Evolutionary conservation across 305 asterid species (phyloP).

Genomic region (Fraxinus xanthoxyloides): DNA sequence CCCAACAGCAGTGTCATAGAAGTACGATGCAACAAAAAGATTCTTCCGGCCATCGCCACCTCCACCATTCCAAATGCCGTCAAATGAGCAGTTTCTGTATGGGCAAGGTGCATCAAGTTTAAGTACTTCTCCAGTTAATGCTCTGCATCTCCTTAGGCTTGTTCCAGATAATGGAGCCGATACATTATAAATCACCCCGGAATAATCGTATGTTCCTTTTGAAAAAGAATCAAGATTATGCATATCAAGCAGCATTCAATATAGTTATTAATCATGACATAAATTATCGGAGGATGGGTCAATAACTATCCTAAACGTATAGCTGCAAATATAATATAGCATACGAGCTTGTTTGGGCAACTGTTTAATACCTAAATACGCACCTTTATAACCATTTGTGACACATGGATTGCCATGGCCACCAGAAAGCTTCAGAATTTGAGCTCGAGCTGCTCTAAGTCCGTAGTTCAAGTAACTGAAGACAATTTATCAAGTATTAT

Average conservation of each 20-base stretch:
- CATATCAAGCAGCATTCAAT: neutral
- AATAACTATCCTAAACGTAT: neutral
- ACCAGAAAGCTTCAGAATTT: constrained; percentile 22
- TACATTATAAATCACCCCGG: constrained; percentile 32
- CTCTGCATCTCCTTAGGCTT: constrained; percentile 28
- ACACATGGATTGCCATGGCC: constrained; percentile 35
- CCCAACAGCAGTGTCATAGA: constrained; percentile 34
- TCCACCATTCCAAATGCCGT: constrained; percentile 59
- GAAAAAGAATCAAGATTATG: neutral
- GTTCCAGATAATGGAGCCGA: constrained; percentile 39
- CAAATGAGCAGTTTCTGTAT: constrained; percentile 37
- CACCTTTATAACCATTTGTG: constrained; percentile 20
- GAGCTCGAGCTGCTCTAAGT: constrained; percentile 35
- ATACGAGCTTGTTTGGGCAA: neutral
- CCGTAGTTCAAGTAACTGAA: constrained; percentile 46
- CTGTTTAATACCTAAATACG: neutral
- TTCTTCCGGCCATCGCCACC: constrained; percentile 46
- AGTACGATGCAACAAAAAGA: constrained; percentile 39
- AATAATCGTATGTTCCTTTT: constrained; percentile 35
- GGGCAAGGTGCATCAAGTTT: constrained; percentile 34
- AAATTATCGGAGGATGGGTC: neutral
- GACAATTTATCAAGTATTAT: neutral
- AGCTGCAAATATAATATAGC: neutral
- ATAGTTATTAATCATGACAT: neutral
- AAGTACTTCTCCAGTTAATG: constrained; percentile 24